Percentiles rank a stretch among this genome's conserved stretches.
phyloP scores from a whole-genome alignment of 1,139 yeast species.

The Taphrina wiesneri region DNA sequence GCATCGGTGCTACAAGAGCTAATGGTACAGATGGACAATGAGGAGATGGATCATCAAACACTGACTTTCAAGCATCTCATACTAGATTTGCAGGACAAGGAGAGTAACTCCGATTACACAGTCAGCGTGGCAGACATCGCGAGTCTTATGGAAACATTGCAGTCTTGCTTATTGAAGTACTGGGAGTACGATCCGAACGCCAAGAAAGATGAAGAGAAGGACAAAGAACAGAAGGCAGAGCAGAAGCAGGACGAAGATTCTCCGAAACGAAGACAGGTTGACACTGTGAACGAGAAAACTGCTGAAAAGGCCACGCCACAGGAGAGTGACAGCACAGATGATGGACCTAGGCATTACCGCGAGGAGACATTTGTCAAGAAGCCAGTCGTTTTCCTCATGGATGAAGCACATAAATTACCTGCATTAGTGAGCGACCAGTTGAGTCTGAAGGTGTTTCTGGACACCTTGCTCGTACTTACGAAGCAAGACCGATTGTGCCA shows the following conservation, averaged over 20 bases:
- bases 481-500: slow-evolving; percentile 31
- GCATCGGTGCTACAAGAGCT: not conserved
- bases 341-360: not conserved
- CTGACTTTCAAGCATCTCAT: slow-evolving; percentile 25
- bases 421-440: slow-evolving; percentile 22
- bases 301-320: not conserved
- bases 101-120: not conserved
- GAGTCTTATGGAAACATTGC: slow-evolving; percentile 23
- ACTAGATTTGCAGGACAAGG: slow-evolving; percentile 25
- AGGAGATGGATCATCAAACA: slow-evolving; percentile 12
- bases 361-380: slow-evolving; percentile 7
- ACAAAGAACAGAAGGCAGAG: not conserved
- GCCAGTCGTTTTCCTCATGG: slow-evolving; percentile 28
- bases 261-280: not conserved
- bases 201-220: not conserved
- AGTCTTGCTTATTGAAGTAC: slow-evolving; percentile 20
- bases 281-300: not conserved
- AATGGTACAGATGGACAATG: not conserved
- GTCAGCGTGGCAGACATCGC: slow-evolving; percentile 33
- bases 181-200: slow-evolving; percentile 17
- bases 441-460: slow-evolving; percentile 28
- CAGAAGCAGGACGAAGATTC: not conserved
- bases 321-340: not conserved
- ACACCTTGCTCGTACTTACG: slow-evolving; percentile 29
- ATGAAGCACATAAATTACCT: slow-evolving; percentile 31